phyloP scores from a whole-genome alignment of 1,284 basidiomycete species.

The Bjerkandera adusta region DNA sequence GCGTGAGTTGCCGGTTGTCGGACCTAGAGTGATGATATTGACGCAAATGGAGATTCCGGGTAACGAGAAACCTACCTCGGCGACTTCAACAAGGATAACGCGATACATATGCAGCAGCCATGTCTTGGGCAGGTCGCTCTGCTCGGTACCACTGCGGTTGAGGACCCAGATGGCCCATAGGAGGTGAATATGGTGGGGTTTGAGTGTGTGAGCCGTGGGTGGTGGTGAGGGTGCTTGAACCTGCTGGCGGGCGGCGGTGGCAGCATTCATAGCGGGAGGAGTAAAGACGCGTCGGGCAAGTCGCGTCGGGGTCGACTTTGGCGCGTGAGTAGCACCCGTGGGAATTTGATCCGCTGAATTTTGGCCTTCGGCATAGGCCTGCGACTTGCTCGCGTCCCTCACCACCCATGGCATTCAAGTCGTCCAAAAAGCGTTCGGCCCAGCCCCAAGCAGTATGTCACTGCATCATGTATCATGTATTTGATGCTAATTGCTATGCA shows the following conservation, averaged over 20 bases:
- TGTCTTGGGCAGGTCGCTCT: conserved; percentile 46
- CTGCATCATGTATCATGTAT: not conserved
- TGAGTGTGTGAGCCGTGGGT: conserved; percentile 58
- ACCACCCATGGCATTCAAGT: conserved; percentile 21
- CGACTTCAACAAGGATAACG: conserved; percentile 59
- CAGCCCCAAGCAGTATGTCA: conserved; percentile 21
- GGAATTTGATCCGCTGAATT: conserved; percentile 18
- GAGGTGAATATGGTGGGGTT: conserved; percentile 72
- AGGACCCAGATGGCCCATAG: conserved; percentile 60
- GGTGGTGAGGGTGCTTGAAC: conserved; percentile 33
- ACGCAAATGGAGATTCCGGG: no score
- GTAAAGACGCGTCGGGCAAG: not conserved
- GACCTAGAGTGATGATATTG: no score
- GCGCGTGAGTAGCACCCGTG: conserved; percentile 42
- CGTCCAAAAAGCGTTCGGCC: conserved; percentile 22
- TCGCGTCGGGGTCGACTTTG: not conserved
- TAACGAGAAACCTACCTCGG: conserved; percentile 40
- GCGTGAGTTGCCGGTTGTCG: no score
- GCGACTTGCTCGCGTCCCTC: conserved; percentile 1
- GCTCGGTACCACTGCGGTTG: conserved; percentile 54
- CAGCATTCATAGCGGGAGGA: not conserved
- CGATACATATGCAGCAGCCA: conserved; percentile 66
- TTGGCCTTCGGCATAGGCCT: conserved; percentile 7
- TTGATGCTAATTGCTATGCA: conserved; percentile 12
- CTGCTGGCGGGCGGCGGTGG: not conserved